Evolutionary conservation across 1,284 basidiomycete genomes (phyloP), one percentile per base, ranked within the genome.

Genomic region (Puccinia novopanici): DNA sequence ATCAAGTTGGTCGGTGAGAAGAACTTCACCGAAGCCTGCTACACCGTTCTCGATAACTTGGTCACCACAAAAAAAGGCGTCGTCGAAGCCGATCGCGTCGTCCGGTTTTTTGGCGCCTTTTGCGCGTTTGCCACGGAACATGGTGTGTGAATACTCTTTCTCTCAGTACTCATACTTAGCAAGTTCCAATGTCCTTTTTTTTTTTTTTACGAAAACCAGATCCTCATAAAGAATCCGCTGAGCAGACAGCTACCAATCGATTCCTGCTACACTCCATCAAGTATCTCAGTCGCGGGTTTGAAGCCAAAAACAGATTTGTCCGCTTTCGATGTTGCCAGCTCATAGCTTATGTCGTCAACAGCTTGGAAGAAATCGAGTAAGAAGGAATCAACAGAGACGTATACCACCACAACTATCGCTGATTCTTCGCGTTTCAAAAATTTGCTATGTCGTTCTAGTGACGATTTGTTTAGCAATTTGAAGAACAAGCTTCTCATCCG

Each of bases 241-340:
- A 30, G 72, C 84, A 80, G 83, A 83, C 15, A 80, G 48, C 81
- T 82, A 82, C 81, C 82, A n/a, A 80, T 81, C 8, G 42, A 68
- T 2, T 72, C 55, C 65, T 50, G 22, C 34, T 57, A 0, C 89
- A 94, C 76, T 94, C 98, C 83, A 88, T 92, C 0, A 86, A 89
- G 15, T 89, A 90, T 67, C 87, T 97, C 3, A 87, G 97, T 77
- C 89, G 89, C 71, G 95, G 95, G 0, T 95, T 95, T 86, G 86
- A 89, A 15, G 92, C 95, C 3, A 98, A 96, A 86, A 92, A 95
- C 88, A 98, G 96, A 88, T 89, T 90, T 76, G 91, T 93, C 34
- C 89, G 95, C 15, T 94, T 91, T 84, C 90, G 95, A 24, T 91
- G 91, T 81, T 89, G 93, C 0, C 91, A 93, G 81, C 87, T 92